phyloP scores from a whole-genome alignment of 2,329 filamentous ascomycete genomes.

The Rhinocladiella mackenziei region DNA sequence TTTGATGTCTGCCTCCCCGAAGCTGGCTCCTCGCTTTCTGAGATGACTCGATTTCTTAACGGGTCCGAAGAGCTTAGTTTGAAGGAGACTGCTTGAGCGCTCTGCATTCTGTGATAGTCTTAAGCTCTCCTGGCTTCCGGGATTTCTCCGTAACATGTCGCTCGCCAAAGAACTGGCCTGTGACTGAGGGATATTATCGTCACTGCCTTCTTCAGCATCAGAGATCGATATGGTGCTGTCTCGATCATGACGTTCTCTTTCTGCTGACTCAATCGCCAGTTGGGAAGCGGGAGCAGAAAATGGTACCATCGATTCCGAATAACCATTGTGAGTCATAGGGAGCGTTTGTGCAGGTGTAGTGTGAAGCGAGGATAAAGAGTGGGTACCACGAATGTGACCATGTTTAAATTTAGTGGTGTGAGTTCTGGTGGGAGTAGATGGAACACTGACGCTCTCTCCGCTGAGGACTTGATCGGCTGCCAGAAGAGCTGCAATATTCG shows the following conservation, averaged over 20 bases:
- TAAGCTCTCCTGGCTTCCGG: conserved; percentile 39
- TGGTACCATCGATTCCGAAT: conserved; percentile 26
- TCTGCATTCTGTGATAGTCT: conserved; percentile 38
- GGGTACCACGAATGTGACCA: conserved; percentile 69
- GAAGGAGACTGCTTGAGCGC: conserved; percentile 48
- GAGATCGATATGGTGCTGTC: conserved; percentile 80
- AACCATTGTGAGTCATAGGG: conserved; percentile 44
- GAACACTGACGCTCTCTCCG: conserved; percentile 70
- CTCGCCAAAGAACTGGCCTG: conserved; percentile 75
- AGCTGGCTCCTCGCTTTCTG: conserved; percentile 43
- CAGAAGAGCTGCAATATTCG: conserved; percentile 69
- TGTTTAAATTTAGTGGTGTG: conserved; percentile 48
- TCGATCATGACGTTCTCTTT: conserved; percentile 60
- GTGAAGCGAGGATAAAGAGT: conserved; percentile 80
- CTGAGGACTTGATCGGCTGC: conserved; percentile 70
- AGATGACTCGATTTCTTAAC: conserved; percentile 53
- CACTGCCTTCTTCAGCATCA: conserved; percentile 52
- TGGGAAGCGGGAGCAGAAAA: conserved; percentile 31
- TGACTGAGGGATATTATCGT: conserved; percentile 66
- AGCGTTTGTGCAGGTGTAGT: conserved; percentile 64
- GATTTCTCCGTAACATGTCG: conserved; percentile 63
- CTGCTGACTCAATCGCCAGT: conserved; percentile 32
- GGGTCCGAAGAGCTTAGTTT: conserved; percentile 60
- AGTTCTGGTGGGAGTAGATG: conserved; percentile 62
- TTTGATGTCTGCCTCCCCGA: conserved; percentile 34